Evolutionary conservation across 2,329 filamentous ascomycete genomes (phyloP).

Genomic region (Pseudogymnoascus sp.): DNA sequence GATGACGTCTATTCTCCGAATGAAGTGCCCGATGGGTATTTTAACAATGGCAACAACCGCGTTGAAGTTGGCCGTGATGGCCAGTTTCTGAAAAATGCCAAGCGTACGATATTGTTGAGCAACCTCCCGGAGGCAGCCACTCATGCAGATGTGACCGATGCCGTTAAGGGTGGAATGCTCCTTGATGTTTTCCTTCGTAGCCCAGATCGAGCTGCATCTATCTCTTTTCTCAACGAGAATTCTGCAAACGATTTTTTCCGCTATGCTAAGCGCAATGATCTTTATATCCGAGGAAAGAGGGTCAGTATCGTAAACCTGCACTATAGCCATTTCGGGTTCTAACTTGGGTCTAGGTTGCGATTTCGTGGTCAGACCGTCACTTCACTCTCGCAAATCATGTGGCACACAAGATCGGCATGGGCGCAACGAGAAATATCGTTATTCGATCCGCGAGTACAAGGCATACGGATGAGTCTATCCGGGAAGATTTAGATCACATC

Average conservation of each 20-base stretch:
- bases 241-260: slow-evolving; percentile 59
- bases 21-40: slow-evolving; percentile 19
- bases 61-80: slow-evolving; percentile 15
- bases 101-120: slow-evolving; percentile 54
- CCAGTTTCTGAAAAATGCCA: slow-evolving; percentile 25
- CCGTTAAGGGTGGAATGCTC: slow-evolving; percentile 62
- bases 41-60: slow-evolving; percentile 21
- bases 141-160: slow-evolving; percentile 56
- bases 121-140: slow-evolving; percentile 56
- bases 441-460: slow-evolving; percentile 51
- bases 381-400: slow-evolving; percentile 58
- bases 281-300: slow-evolving; percentile 62
- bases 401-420: slow-evolving; percentile 52
- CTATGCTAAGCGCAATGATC: slow-evolving; percentile 54
- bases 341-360: slow-evolving; percentile 45
- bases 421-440: slow-evolving; percentile 67
- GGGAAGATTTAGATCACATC: slow-evolving; percentile 73
- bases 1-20: neutral
- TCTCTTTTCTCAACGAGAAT: slow-evolving; percentile 62
- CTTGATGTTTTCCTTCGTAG: slow-evolving; percentile 58
- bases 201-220: slow-evolving; percentile 50
- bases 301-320: slow-evolving; percentile 37
- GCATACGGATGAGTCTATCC: slow-evolving; percentile 57
- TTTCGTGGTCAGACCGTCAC: slow-evolving; percentile 64
- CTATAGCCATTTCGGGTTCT: neutral